These are phyloP conservation scores for Pistacia atlantica DNA, from an alignment of 345 rosid genomes.

Conservation along the genomic window DNA sequence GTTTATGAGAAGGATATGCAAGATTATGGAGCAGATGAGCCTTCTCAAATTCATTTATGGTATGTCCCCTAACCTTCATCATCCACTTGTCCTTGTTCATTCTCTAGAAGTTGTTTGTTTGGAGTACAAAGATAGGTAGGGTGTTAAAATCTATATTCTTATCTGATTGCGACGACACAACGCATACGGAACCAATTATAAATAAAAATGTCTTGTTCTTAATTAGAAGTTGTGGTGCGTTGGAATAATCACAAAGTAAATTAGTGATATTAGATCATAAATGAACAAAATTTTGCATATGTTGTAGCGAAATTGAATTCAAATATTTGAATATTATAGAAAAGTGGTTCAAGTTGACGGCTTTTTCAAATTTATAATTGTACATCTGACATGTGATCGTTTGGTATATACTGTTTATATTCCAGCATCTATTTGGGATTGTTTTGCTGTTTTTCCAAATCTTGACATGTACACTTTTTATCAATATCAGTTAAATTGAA, in stretches of 20 bases:
- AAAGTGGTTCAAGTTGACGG: background rate
- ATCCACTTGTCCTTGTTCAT: background rate
- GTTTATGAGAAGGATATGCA: background rate
- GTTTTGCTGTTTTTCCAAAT: background rate
- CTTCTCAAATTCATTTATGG: background rate
- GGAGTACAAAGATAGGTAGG: conserved; percentile 1
- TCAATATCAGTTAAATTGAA: too few species aligned
- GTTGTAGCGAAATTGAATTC: background rate
- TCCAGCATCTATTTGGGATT: background rate
- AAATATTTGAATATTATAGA: background rate
- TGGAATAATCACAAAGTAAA: background rate
- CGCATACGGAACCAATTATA: background rate
- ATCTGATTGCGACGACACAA: conserved; percentile 16
- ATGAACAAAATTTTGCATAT: background rate
- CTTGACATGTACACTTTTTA: too few species aligned
- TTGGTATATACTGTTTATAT: background rate
- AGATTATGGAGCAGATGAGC: background rate
- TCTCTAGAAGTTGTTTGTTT: background rate
- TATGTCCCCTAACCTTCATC: background rate
- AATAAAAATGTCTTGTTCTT: background rate
- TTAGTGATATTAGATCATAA: background rate
- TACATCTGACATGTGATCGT: background rate
- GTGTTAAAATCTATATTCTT: conserved; percentile 5
- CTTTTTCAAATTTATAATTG: background rate
- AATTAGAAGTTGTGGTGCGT: background rate